Conservation (phyloP, 2,329 filamentous ascomycete species). For the Venturia nashicola region DNA sequence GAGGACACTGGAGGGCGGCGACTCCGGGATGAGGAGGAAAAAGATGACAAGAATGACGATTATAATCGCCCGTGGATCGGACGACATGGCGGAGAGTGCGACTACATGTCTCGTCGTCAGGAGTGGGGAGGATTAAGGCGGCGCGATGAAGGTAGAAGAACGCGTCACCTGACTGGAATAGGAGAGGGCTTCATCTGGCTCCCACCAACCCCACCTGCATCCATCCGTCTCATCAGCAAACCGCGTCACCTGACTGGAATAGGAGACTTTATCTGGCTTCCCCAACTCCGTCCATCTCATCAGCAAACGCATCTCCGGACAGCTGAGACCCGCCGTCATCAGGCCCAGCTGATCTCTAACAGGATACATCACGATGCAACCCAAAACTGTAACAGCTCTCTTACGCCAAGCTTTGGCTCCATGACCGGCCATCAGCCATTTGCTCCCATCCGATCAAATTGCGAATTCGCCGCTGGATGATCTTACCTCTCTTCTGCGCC, state of each 20-base stretch:
- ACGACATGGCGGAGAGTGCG: not conserved
- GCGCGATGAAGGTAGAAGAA: no score
- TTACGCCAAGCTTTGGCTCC: not conserved
- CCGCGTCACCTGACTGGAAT: no score
- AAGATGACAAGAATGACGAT: not conserved
- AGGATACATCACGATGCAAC: not conserved
- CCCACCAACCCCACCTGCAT: no score
- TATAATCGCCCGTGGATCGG: not conserved
- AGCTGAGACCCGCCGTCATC: no score
- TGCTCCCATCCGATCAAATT: not conserved
- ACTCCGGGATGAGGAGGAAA: conserved; percentile 6
- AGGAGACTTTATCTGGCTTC: no score
- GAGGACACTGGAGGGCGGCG: not conserved
- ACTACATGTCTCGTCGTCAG: not conserved
- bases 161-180: no score
- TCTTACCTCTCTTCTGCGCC: not conserved
- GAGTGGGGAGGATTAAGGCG: no score
- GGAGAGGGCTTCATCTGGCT: no score
- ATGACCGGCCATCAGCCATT: not conserved
- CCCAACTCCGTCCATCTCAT: no score
- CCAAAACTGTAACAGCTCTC: not conserved
- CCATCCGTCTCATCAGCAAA: no score
- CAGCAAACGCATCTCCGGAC: no score
- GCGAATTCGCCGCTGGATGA: not conserved
- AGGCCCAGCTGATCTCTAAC: not conserved